phyloP scores from a whole-genome alignment of 495 filamentous ascomycete species.

The Evernia prunastri region DNA sequence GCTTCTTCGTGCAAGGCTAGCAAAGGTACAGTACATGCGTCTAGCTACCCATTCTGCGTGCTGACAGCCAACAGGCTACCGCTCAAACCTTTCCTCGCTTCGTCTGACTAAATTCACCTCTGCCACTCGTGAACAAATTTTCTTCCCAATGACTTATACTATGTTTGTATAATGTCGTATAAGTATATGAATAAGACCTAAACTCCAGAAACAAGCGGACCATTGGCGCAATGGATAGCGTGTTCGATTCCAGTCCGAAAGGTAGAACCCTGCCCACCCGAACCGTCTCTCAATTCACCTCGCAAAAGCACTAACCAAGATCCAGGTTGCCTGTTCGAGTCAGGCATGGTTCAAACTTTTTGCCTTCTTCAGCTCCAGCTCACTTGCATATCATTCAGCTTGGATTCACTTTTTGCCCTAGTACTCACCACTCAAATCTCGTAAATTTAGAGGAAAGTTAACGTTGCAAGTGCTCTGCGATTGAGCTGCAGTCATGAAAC shows the following conservation, averaged over 20 bases:
- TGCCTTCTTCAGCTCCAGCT: too few species aligned
- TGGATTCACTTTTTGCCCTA: too few species aligned
- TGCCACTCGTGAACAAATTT: not conserved
- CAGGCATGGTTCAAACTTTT: not conserved
- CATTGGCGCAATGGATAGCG: not conserved
- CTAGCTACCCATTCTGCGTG: not conserved
- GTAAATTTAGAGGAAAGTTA: too few species aligned
- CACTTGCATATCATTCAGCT: too few species aligned
- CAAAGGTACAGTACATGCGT: not conserved
- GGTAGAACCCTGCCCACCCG: not conserved
- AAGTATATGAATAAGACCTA: not conserved
- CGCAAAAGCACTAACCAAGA: not conserved
- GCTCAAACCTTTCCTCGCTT: not conserved
- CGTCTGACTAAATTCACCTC: not conserved
- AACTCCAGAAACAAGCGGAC: not conserved
- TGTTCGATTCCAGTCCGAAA: conserved; percentile 1
- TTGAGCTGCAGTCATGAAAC: too few species aligned
- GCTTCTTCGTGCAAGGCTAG: not conserved
- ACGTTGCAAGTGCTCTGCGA: too few species aligned
- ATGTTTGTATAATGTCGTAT: not conserved
- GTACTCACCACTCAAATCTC: too few species aligned
- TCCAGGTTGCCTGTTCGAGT: not conserved
- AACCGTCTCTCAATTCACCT: not conserved
- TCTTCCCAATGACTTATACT: not conserved
- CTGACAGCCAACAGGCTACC: not conserved